Evolutionary conservation across 2,329 filamentous ascomycete genomes (phyloP).

Genomic region (Verticillium dahliae): DNA sequence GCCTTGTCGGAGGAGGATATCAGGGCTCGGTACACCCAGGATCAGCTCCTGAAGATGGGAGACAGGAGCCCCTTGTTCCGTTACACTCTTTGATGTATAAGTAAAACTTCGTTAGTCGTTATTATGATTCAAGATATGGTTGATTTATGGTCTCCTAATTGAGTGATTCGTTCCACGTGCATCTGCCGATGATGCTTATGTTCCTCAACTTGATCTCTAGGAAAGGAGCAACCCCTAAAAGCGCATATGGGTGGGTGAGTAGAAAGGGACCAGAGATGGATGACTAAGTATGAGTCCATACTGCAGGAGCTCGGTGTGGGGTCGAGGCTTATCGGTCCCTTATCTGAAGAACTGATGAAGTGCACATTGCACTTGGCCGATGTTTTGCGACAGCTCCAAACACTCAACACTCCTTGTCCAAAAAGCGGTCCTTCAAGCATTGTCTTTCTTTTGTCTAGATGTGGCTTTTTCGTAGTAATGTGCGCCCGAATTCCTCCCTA

Average conservation of each 20-base stretch:
- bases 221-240: background rate
- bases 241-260: too few species aligned
- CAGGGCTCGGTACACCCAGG: constrained; percentile 8
- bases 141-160: too few species aligned
- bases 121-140: too few species aligned
- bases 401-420: background rate
- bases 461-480: background rate
- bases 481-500: background rate
- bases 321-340: background rate
- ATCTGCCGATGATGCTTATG: too few species aligned
- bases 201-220: background rate
- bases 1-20: constrained; percentile 17
- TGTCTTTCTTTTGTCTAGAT: constrained; percentile 1
- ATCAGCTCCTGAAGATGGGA: constrained; percentile 12
- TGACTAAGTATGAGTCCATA: background rate
- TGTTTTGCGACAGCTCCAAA: background rate
- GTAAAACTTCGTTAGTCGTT: too few species aligned
- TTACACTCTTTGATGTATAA: constrained; percentile 8
- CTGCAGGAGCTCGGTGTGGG: background rate
- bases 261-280: background rate
- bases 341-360: background rate
- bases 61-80: constrained; percentile 13
- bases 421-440: background rate
- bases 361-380: background rate
- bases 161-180: too few species aligned